Evolutionary conservation across 495 filamentous ascomycete species (phyloP).

Genomic region (Aspergillus incahuasiensis): DNA sequence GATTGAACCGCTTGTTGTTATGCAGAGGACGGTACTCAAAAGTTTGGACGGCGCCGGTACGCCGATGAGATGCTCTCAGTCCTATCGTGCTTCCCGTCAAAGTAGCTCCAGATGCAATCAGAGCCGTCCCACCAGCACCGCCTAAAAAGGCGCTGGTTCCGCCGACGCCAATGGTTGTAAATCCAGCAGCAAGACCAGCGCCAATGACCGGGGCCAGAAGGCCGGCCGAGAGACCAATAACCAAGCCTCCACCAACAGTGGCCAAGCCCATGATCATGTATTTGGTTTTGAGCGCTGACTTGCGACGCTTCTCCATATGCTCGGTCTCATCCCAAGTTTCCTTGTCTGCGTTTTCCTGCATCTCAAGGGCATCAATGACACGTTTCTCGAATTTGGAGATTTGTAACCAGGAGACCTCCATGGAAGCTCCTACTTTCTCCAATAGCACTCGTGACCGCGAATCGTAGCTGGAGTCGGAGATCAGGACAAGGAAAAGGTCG

Average conservation of each 20-base stretch:
- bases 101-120: constrained; percentile 90
- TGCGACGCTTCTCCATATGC: constrained; percentile 84
- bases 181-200: constrained; percentile 87
- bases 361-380: constrained; percentile 93
- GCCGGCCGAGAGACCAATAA: constrained; percentile 93
- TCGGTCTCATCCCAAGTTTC: constrained; percentile 98
- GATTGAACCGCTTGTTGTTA: constrained; percentile 94
- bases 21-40: constrained; percentile 96
- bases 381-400: constrained; percentile 97
- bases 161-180: constrained; percentile 88
- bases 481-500: constrained; percentile 90
- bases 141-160: constrained; percentile 88
- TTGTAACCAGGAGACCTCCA: constrained; percentile 84
- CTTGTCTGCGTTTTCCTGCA: constrained; percentile 88
- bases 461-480: constrained; percentile 94
- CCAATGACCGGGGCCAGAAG: constrained; percentile 92
- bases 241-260: constrained; percentile 90
- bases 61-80: constrained; percentile 73
- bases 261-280: constrained; percentile 96
- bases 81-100: constrained; percentile 82
- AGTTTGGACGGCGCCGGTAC: constrained; percentile 86
- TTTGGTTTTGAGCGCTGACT: constrained; percentile 70
- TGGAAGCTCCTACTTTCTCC: constrained; percentile 71
- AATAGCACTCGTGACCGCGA: constrained; percentile 80
- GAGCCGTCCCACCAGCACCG: constrained; percentile 84